Percentiles rank a stretch among this genome's conserved stretches.
phyloP scores from a whole-genome alignment of 768 basidiomycete genomes.

The Mycena amicta region DNA sequence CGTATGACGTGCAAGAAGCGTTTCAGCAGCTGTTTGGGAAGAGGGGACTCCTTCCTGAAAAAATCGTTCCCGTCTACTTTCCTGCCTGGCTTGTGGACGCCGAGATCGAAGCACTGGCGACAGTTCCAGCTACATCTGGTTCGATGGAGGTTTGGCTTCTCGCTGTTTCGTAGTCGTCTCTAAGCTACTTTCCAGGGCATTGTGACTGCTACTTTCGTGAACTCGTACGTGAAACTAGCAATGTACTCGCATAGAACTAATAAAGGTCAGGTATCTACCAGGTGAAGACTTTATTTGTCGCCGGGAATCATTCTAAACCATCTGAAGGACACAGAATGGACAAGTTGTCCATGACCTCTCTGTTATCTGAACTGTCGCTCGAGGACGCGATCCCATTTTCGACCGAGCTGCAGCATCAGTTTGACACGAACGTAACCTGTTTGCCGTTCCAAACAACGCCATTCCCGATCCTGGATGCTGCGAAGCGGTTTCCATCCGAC shows the following conservation, averaged over 20 bases:
- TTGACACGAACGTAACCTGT: slow-evolving; percentile 53
- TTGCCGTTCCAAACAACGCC: slow-evolving; percentile 61
- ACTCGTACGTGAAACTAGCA: slow-evolving; percentile 54
- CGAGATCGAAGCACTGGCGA: slow-evolving; percentile 46
- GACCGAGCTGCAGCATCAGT: slow-evolving; percentile 46
- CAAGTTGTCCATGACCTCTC: slow-evolving; percentile 48
- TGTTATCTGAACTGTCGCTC: slow-evolving; percentile 32
- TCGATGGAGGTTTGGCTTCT: slow-evolving; percentile 26
- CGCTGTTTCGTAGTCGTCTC: neutral
- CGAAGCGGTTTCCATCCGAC: slow-evolving; percentile 35
- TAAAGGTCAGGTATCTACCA: slow-evolving; percentile 45
- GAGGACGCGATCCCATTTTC: slow-evolving; percentile 49
- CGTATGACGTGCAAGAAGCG: neutral
- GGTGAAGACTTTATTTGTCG: slow-evolving; percentile 28
- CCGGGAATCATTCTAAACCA: neutral
- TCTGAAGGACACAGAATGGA: slow-evolving; percentile 44
- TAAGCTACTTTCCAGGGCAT: slow-evolving; percentile 26
- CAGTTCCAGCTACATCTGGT: slow-evolving; percentile 22
- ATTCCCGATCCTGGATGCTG: slow-evolving; percentile 46
- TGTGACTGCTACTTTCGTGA: slow-evolving; percentile 37
- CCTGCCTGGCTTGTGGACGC: slow-evolving; percentile 66
- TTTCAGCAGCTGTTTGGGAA: neutral
- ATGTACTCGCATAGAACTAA: slow-evolving; percentile 18
- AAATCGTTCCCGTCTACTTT: slow-evolving; percentile 44
- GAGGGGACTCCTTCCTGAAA: neutral